Evolutionary conservation across 106 monocot species (phyloP).

Genomic region (Phalaenopsis equestris): DNA sequence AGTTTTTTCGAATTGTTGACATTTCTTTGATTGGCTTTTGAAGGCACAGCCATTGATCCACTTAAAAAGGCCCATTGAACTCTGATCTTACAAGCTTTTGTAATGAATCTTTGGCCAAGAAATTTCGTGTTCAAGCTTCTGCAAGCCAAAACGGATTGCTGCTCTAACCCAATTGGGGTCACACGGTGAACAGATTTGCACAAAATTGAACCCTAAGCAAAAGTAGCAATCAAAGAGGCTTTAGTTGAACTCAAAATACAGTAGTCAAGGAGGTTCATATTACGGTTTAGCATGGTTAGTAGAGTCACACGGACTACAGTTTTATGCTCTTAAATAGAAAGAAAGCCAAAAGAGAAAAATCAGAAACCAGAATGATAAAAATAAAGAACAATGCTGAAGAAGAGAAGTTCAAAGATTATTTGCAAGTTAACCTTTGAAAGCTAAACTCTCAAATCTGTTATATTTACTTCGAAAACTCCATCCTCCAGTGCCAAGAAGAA

Average conservation of each 20-base stretch:
- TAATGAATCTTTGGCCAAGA: constrained; percentile 7
- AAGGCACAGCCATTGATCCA: constrained; percentile 14
- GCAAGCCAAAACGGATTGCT: neutral
- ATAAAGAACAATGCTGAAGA: neutral
- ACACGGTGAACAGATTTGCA: neutral
- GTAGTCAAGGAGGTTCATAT: too few species aligned
- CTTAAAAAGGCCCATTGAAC: constrained; percentile 29
- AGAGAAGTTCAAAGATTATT: too few species aligned
- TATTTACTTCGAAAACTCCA: too few species aligned
- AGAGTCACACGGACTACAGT: neutral
- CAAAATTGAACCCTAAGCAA: too few species aligned
- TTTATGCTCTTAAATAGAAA: neutral
- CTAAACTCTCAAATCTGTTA: too few species aligned
- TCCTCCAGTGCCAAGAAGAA: too few species aligned
- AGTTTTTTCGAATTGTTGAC: constrained; percentile 9
- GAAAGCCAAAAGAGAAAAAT: neutral
- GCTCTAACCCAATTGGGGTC: neutral
- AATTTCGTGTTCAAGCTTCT: constrained; percentile 1
- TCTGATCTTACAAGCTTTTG: neutral
- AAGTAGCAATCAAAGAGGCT: too few species aligned
- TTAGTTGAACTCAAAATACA: too few species aligned
- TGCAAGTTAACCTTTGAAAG: too few species aligned
- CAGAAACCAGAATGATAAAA: neutral
- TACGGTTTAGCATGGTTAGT: too few species aligned
- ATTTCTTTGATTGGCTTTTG: constrained; percentile 3